Evolutionary conservation across 345 rosid genomes (phyloP).

Genomic region (Eucalyptus curtisii): DNA sequence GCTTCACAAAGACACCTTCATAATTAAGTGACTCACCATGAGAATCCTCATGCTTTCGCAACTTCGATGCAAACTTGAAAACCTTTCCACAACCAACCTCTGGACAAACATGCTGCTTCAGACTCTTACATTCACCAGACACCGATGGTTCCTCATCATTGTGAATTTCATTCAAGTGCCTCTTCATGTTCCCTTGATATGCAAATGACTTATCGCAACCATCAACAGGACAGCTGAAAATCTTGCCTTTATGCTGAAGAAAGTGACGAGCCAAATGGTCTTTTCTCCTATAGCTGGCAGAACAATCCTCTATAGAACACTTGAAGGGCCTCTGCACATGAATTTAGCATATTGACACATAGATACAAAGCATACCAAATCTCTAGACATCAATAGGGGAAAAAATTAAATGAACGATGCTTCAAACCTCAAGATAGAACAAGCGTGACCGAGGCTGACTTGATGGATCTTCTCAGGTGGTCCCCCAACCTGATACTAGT

Average conservation of each 20-base stretch:
- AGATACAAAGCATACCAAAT: neutral
- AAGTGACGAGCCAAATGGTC: conserved; percentile 86
- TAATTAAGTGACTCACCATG: conserved; percentile 41
- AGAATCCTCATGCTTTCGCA: conserved; percentile 58
- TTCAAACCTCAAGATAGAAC: conserved; percentile 27
- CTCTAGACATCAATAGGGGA: neutral
- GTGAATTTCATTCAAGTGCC: conserved; percentile 54
- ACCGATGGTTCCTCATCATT: conserved; percentile 1
- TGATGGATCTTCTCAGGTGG: conserved; percentile 99
- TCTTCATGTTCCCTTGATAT: conserved; percentile 37
- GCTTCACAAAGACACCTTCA: neutral
- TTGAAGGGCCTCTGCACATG: conserved; percentile 53
- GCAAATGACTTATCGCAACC: conserved; percentile 40
- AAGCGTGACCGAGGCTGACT: conserved; percentile 84
- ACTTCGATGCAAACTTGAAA: conserved; percentile 48
- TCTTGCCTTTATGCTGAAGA: conserved; percentile 59
- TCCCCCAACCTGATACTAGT: conserved; percentile 99
- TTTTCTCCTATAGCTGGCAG: conserved; percentile 67
- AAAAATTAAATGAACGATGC: neutral
- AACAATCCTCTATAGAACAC: conserved; percentile 59
- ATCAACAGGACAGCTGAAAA: conserved; percentile 56
- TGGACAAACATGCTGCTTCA: conserved; percentile 36
- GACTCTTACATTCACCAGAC: neutral
- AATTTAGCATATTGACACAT: neutral
- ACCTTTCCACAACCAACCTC: conserved; percentile 79